Evolutionary conservation across 257 asterid genomes (phyloP), one percentile per base, ranked within the genome.

Genomic region (Plantago major): DNA sequence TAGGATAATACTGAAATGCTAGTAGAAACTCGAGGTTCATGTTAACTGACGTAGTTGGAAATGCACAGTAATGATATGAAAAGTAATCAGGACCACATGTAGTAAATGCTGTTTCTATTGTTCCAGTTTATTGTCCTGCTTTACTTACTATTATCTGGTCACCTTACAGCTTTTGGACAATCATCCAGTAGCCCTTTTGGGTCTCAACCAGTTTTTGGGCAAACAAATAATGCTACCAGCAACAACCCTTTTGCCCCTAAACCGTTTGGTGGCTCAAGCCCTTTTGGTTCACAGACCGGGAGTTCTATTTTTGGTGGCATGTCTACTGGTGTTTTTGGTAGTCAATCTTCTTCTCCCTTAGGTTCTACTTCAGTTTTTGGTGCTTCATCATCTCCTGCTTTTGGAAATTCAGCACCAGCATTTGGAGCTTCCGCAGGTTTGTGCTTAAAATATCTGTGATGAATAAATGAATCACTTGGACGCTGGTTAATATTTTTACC

Each of bases 161-260:
- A 15, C 62, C 10, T 67, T 69, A 62, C 90, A 92, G 97, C 95
- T 79, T 92, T 89, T 78, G 99, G 99, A 79, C 99, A 92, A 77
- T 78, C 99, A 55, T 78, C 97, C 55, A 83, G 76, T 65, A 92
- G 96, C 73, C 95, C 97, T 13, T 92, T 92, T 69, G 99, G 95
- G 58, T 76, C 99, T 60, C 99, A 83, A 72, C 79, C 96, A 28
- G 89, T 71, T 65, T 92, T 92, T 74, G 96, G 97, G 83, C 99
- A 86, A 81, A 77, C 65, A 44, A 81, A 61, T 71, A 89, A 75
- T 78, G 87, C 91, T 67, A 81, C 63, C 55, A 86, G 54, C 82
- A 92, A 89, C 58, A 92, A 89, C 58, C 99, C 99, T 5, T 92
- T 89, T 82, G 96, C 97, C 73, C 95, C 97, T 58, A 84, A 87